phyloP scores from a whole-genome alignment of 225 moss, liverwort and hornwort species.

The Rhytidiadelphus loreus region DNA sequence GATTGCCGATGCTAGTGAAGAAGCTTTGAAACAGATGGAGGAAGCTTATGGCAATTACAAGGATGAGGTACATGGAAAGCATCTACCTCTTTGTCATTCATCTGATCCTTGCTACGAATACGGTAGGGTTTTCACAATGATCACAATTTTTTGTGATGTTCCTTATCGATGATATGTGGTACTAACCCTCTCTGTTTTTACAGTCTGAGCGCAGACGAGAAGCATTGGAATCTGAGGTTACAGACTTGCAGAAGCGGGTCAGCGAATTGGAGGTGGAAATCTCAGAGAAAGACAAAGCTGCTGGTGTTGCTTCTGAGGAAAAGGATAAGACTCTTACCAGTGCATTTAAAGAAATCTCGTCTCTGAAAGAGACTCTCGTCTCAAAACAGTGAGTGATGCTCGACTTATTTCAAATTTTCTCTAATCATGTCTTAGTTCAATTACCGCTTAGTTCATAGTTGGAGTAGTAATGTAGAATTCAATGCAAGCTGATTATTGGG shows the following conservation, averaged over 20 bases:
- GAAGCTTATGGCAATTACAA: constrained; percentile 71
- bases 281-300: constrained; percentile 49
- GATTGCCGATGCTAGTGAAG: constrained; percentile 92
- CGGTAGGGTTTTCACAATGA: background rate
- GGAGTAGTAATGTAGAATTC: background rate
- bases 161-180: background rate
- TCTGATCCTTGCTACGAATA: background rate
- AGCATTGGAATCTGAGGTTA: constrained; percentile 63
- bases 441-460: background rate
- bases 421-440: background rate
- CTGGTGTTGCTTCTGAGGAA: constrained; percentile 44
- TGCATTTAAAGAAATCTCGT: constrained; percentile 47
- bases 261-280: constrained; percentile 50
- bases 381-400: constrained; percentile 37
- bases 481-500: background rate
- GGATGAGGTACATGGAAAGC: constrained; percentile 43
- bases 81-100: background rate
- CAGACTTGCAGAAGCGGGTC: constrained; percentile 43
- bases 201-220: constrained; percentile 84
- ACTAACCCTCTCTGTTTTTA: background rate
- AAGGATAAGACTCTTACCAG: constrained; percentile 41
- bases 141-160: background rate
- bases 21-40: constrained; percentile 93
- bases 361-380: constrained; percentile 39
- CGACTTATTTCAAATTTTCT: background rate